These are phyloP conservation scores for Corynascus novoguineensis DNA, from an alignment of 495 filamentous ascomycete species.

Conservation along the genomic window DNA sequence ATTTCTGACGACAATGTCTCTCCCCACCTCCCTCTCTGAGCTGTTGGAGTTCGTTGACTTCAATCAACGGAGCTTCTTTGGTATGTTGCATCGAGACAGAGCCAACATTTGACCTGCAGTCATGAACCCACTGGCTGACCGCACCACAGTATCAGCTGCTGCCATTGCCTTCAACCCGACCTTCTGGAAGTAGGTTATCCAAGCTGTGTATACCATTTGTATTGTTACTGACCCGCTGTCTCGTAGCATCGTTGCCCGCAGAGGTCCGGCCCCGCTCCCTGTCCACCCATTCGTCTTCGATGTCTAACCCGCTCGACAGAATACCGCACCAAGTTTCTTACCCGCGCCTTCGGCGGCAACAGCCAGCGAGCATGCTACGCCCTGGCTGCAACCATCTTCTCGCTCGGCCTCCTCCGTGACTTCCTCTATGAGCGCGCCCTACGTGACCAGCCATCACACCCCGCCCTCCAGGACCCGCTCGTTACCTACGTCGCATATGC, in stretches of 20 bases:
- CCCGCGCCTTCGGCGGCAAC: conserved; percentile 77
- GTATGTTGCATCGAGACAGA: conserved; percentile 38
- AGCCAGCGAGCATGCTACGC: conserved; percentile 81
- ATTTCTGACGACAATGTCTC: conserved; percentile 26
- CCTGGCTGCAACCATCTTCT: conserved; percentile 84
- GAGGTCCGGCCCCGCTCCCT: conserved; percentile 46
- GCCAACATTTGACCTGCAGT: background rate
- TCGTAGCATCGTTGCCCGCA: conserved; percentile 57
- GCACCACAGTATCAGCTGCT: conserved; percentile 55
- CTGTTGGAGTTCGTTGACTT: conserved; percentile 52
- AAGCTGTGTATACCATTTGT: background rate
- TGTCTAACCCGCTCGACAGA: conserved; percentile 47
- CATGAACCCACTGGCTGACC: conserved; percentile 11
- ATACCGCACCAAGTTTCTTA: conserved; percentile 84
- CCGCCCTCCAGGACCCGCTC: conserved; percentile 48
- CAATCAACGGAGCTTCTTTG: conserved; percentile 56
- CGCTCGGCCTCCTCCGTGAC: conserved; percentile 82
- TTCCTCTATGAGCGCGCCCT: conserved; percentile 67
- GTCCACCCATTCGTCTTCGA: background rate
- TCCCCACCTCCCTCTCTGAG: conserved; percentile 31
- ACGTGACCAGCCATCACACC: conserved; percentile 69
- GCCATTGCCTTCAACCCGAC: conserved; percentile 71
- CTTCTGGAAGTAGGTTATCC: conserved; percentile 65
- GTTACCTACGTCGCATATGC: conserved; percentile 56
- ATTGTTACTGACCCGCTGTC: conserved; percentile 19